phyloP scores from a whole-genome alignment of 164 flowering plant species.

The Vitis cinerea region DNA sequence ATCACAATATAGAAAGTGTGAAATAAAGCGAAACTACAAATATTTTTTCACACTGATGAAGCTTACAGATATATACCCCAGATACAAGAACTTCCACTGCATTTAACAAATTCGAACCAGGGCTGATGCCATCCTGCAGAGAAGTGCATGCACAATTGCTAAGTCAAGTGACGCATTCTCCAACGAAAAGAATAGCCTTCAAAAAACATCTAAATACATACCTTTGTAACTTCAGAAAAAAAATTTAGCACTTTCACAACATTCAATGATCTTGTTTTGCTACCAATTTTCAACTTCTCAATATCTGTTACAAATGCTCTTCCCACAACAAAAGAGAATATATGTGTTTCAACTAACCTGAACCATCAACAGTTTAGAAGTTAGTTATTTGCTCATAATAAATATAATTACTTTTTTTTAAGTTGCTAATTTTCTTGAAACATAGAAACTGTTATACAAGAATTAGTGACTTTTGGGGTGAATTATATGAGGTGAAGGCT shows the following conservation, averaged over 20 bases:
- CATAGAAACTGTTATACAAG: too few species aligned
- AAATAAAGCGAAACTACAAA: conserved; percentile 3
- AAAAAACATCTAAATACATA: conserved; percentile 22
- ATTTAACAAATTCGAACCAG: conserved; percentile 83
- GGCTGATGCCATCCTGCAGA: conserved; percentile 80
- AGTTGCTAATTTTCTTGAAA: too few species aligned
- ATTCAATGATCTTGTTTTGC: conserved; percentile 81
- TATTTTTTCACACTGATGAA: conserved; percentile 1
- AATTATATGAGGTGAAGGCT: too few species aligned
- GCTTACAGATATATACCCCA: conserved; percentile 59
- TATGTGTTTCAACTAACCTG: conserved; percentile 97
- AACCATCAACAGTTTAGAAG: conserved; percentile 14
- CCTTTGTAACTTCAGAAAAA: conserved; percentile 87
- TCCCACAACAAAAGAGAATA: conserved; percentile 98
- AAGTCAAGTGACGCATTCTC: conserved; percentile 4
- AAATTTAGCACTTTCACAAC: conserved; percentile 54
- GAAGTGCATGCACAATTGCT: conserved; percentile 13
- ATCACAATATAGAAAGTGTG: background rate
- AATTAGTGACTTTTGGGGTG: too few species aligned
- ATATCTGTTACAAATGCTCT: conserved; percentile 99
- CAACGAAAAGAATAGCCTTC: background rate
- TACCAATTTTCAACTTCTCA: conserved; percentile 87
- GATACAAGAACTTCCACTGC: conserved; percentile 92
- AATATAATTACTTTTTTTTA: background rate
- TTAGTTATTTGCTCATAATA: conserved; percentile 11